Conservation (phyloP, 768 basidiomycete species). For the Naganishia antarctica region DNA sequence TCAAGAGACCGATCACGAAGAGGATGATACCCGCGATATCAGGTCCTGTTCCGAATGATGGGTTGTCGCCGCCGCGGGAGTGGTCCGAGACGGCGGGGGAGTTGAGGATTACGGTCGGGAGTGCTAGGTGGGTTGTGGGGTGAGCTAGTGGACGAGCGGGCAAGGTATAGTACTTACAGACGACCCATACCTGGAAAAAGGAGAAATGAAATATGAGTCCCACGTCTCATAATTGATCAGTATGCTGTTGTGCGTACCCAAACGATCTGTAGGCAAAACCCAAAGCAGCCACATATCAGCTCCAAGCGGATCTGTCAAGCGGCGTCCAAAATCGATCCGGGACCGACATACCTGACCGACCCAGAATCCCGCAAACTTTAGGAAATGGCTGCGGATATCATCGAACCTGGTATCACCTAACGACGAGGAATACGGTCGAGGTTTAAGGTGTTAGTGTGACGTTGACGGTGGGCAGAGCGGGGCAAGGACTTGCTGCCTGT, state of each 20-base stretch:
- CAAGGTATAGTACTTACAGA: slow-evolving; percentile 29
- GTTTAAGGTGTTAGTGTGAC: too few relatives aligned
- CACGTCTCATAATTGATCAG: not conserved
- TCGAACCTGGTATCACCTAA: slow-evolving; percentile 61
- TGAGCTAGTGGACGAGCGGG: not conserved
- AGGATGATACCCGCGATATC: slow-evolving; percentile 64
- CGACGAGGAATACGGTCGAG: not conserved
- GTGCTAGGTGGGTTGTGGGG: slow-evolving; percentile 39
- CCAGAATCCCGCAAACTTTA: slow-evolving; percentile 64
- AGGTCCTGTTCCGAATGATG: slow-evolving; percentile 59
- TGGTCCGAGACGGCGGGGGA: slow-evolving; percentile 62
- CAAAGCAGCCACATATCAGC: too few relatives aligned
- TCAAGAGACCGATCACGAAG: slow-evolving; percentile 59
- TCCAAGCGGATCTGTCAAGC: too few relatives aligned
- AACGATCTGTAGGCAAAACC: not conserved
- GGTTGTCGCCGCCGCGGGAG: slow-evolving; percentile 53
- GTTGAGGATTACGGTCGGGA: slow-evolving; percentile 64
- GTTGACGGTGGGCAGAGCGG: not conserved
- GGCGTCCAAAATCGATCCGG: too few relatives aligned
- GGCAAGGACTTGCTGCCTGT: slow-evolving; percentile 53
- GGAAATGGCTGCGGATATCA: slow-evolving; percentile 62
- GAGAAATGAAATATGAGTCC: too few relatives aligned
- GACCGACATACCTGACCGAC: slow-evolving; percentile 49
- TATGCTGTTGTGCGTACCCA: not conserved
- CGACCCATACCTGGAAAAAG: slow-evolving; percentile 55